A percentile compares a stretch with the other conserved stretches of the same genome.
Conservation (phyloP, 352 stramenopile species). For the Plasmopara viticola region DNA sequence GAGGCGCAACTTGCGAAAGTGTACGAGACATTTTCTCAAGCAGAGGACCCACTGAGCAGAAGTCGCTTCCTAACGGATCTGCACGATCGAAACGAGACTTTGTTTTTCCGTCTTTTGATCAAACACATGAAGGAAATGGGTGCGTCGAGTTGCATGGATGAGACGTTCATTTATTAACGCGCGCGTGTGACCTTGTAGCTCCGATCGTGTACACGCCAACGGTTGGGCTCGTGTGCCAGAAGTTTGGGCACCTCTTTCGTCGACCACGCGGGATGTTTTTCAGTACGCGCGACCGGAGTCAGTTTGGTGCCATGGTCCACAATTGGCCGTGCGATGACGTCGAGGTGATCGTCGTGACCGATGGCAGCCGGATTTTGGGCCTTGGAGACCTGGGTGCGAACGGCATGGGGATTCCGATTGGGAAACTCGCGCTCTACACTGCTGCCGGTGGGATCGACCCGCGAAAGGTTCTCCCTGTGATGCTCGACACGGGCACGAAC, state of each 20-base stretch:
- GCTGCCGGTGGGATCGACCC: constrained; percentile 92
- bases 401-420: constrained; percentile 97
- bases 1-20: constrained; percentile 68
- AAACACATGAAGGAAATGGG: constrained; percentile 90
- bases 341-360: constrained; percentile 96
- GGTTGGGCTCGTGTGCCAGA: constrained; percentile 90
- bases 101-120: constrained; percentile 92
- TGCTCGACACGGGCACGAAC: constrained; percentile 96
- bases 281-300: constrained; percentile 84
- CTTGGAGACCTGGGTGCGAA: constrained; percentile 95
- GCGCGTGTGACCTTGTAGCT: constrained; percentile 40
- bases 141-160: constrained; percentile 23
- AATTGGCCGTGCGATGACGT: constrained; percentile 97
- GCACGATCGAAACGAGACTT: constrained; percentile 94
- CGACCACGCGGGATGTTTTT: constrained; percentile 94
- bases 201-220: constrained; percentile 97
- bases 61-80: constrained; percentile 92
- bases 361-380: constrained; percentile 94
- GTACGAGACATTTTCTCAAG: constrained; percentile 59
- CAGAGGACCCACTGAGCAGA: constrained; percentile 85
- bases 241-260: constrained; percentile 89
- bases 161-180: constrained; percentile 8
- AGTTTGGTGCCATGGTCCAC: constrained; percentile 88
- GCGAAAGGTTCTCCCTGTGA: constrained; percentile 91
- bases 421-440: constrained; percentile 94